phyloP scores from a whole-genome alignment of 352 stramenopile genomes.

The Lagenidium giganteum region DNA sequence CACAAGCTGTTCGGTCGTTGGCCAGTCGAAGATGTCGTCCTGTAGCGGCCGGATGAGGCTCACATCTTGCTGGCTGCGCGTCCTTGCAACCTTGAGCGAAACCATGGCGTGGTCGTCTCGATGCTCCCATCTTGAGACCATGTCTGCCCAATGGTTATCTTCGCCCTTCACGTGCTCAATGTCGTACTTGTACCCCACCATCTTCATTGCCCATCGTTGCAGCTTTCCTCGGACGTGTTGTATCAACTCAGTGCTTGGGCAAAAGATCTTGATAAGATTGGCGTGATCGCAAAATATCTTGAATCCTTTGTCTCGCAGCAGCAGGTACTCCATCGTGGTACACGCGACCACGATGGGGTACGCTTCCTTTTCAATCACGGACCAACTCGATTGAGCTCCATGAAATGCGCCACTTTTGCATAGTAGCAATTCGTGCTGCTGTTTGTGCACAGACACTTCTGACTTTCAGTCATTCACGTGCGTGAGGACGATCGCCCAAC shows the following conservation, averaged over 20 bases:
- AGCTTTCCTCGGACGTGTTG: conserved; percentile 1
- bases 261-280: neutral
- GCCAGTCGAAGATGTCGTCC: conserved; percentile 5
- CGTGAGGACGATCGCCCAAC: conserved; percentile 8
- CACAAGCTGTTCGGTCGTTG: neutral
- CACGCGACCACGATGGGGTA: conserved; percentile 4
- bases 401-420: neutral
- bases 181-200: neutral
- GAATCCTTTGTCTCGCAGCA: neutral
- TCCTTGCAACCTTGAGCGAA: too few relatives aligned
- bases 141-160: conserved; percentile 1
- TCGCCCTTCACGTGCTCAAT: conserved; percentile 2
- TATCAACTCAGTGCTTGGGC: neutral
- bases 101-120: too few relatives aligned
- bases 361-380: conserved; percentile 10
- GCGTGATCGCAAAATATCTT: neutral
- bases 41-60: neutral
- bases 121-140: neutral
- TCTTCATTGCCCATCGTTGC: neutral
- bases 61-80: too few relatives aligned
- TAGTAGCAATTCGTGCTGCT: neutral
- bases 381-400: conserved; percentile 4
- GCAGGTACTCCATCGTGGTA: conserved; percentile 1
- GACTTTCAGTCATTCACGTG: neutral
- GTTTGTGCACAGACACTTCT: neutral